These are phyloP conservation scores for Sphagnurus paluster DNA, from an alignment of 1,284 basidiomycete species.

Conservation along the genomic window DNA sequence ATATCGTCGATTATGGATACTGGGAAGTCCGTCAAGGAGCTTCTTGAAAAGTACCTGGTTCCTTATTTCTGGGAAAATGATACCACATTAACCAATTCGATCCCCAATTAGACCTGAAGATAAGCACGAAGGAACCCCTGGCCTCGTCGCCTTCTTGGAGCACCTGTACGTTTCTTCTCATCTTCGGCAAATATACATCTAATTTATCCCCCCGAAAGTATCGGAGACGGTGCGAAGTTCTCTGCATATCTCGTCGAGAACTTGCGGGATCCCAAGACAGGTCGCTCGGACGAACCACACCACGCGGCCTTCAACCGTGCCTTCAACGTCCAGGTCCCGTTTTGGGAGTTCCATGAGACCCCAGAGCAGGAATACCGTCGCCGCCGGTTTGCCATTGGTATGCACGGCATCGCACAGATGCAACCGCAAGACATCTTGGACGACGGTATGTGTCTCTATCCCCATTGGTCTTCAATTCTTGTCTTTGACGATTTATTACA, in stretches of 20 bases:
- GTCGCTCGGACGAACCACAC: conserved; percentile 27
- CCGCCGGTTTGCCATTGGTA: conserved; percentile 33
- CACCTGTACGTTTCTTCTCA: not conserved
- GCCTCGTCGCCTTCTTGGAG: conserved; percentile 12
- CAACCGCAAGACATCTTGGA: conserved; percentile 29
- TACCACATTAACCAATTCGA: no score
- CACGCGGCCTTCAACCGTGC: conserved; percentile 31
- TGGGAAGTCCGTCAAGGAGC: conserved; percentile 31
- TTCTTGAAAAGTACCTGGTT: conserved; percentile 28
- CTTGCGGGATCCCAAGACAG: conserved; percentile 31
- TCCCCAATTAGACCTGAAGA: conserved; percentile 14
- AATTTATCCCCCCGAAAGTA: conserved; percentile 20
- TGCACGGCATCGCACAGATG: conserved; percentile 30
- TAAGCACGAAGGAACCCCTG: conserved; percentile 27
- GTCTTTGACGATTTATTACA: not conserved
- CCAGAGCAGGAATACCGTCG: conserved; percentile 29
- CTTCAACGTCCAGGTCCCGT: conserved; percentile 20
- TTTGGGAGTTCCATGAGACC: conserved; percentile 30
- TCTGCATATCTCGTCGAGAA: conserved; percentile 34
- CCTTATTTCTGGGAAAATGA: not conserved
- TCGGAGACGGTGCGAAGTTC: conserved; percentile 36
- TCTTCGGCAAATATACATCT: not conserved
- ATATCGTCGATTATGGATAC: conserved; percentile 42
- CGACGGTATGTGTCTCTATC: conserved; percentile 22
- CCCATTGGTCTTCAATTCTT: not conserved